phyloP scores from a whole-genome alignment of 2,329 filamentous ascomycete species.

The Nothopassalora personata region DNA sequence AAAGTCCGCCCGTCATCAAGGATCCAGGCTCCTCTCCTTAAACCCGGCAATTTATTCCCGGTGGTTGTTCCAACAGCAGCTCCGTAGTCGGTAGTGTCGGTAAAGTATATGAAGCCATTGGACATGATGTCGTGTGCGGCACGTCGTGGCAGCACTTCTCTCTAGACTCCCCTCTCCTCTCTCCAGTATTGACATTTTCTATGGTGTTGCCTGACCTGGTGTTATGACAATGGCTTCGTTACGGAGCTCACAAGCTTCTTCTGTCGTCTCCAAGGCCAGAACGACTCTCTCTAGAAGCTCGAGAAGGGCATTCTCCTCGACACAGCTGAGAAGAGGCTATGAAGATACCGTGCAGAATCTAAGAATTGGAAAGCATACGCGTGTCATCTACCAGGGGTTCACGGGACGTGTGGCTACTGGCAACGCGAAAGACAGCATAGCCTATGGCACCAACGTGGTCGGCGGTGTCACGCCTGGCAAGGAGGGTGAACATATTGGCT shows the following conservation, averaged over 20 bases:
- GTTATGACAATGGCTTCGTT: slow-evolving; percentile 20
- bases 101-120: slow-evolving; percentile 7
- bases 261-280: slow-evolving; percentile 15
- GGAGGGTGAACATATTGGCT: slow-evolving; percentile 64
- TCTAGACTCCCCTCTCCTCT: background rate
- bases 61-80: background rate
- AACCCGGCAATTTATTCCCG: slow-evolving; percentile 8
- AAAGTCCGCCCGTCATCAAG: background rate
- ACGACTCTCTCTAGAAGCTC: slow-evolving; percentile 5
- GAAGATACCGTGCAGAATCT: slow-evolving; percentile 61
- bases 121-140: slow-evolving; percentile 6
- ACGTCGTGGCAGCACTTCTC: background rate
- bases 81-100: slow-evolving; percentile 1
- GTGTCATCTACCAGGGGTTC: slow-evolving; percentile 66
- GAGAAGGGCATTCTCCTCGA: slow-evolving; percentile 27
- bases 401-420: slow-evolving; percentile 65
- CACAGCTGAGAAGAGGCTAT: slow-evolving; percentile 39
- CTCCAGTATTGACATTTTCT: background rate
- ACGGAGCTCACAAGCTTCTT: slow-evolving; percentile 18
- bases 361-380: slow-evolving; percentile 61
- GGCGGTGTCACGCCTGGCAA: slow-evolving; percentile 70
- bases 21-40: background rate
- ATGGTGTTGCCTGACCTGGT: background rate
- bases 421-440: slow-evolving; percentile 70
- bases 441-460: slow-evolving; percentile 74